A percentile compares a stretch with the other conserved stretches of the same genome.
These are phyloP conservation scores for Lentinus tigrinus DNA, from an alignment of 768 basidiomycete species.

Conservation along the genomic window DNA sequence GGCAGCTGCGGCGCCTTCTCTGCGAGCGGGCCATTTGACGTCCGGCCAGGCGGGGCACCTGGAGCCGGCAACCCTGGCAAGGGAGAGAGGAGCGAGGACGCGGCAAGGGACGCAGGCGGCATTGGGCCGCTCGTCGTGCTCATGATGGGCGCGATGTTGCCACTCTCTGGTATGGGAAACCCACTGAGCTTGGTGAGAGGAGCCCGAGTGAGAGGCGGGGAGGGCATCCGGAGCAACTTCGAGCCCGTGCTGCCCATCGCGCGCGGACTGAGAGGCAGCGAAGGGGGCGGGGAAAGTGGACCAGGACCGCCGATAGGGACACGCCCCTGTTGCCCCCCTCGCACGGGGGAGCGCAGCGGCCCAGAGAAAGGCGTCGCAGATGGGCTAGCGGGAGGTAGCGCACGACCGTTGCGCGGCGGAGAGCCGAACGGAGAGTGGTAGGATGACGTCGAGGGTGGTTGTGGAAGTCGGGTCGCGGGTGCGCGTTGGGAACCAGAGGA, in stretches of 20 bases:
- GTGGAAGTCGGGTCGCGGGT: constrained; percentile 1
- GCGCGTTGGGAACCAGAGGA: constrained; percentile 11
- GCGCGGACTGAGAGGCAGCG: constrained; percentile 10
- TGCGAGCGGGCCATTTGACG: constrained; percentile 4
- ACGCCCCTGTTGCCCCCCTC: background rate
- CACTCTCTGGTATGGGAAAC: constrained; percentile 13
- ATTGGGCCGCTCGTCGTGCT: background rate
- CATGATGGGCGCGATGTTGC: constrained; percentile 8
- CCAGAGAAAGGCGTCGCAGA: constrained; percentile 1
- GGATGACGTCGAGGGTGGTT: constrained; percentile 6
- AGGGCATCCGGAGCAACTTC: constrained; percentile 14
- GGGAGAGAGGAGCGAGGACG: constrained; percentile 9
- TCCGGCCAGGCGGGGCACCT: background rate
- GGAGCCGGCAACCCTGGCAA: background rate
- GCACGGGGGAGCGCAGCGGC: constrained; percentile 10
- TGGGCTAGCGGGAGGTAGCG: constrained; percentile 3
- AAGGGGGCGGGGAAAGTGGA: constrained; percentile 14
- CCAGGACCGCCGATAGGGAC: constrained; percentile 6
- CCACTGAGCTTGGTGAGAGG: constrained; percentile 5
- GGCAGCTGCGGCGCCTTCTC: constrained; percentile 3
- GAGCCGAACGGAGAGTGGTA: constrained; percentile 13
- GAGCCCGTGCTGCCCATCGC: constrained; percentile 17
- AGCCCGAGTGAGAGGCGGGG: constrained; percentile 10
- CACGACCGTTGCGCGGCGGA: constrained; percentile 9
- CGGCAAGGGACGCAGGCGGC: background rate